A percentile compares a stretch with the other conserved stretches of the same genome.
Evolutionary conservation across 441 rosid species (phyloP).

Genomic region (Capsella rubella): DNA sequence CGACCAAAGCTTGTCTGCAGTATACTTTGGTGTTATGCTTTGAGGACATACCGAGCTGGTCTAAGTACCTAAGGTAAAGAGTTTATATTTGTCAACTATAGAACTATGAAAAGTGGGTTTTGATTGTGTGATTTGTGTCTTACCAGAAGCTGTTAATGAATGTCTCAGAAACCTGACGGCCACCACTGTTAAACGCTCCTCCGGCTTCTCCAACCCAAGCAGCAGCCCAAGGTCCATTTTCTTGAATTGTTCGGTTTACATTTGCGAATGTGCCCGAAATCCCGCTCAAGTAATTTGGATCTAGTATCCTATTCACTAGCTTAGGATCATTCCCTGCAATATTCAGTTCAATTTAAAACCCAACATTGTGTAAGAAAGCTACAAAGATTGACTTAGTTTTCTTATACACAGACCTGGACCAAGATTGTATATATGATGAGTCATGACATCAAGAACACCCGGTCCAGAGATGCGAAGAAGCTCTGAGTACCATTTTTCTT

Average conservation of each 20-base stretch:
- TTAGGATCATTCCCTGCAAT: constrained; percentile 79
- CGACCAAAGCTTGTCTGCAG: constrained; percentile 92
- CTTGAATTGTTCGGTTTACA: constrained; percentile 59
- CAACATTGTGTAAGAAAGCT: neutral
- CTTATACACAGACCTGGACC: constrained; percentile 64
- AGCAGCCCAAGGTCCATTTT: constrained; percentile 89
- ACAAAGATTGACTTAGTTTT: constrained; percentile 2
- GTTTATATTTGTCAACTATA: neutral
- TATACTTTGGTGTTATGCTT: constrained; percentile 83
- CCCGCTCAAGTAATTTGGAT: constrained; percentile 69
- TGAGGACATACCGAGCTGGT: constrained; percentile 96
- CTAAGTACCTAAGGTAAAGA: constrained; percentile 70
- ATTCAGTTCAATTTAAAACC: neutral
- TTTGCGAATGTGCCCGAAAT: constrained; percentile 60
- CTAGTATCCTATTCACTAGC: constrained; percentile 72
- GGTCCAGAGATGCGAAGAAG: constrained; percentile 82
- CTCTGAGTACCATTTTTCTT: constrained; percentile 70
- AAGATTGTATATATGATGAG: constrained; percentile 95
- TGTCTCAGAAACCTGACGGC: constrained; percentile 77
- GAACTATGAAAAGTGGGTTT: neutral
- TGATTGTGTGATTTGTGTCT: neutral
- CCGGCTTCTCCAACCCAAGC: constrained; percentile 99
- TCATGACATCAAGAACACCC: constrained; percentile 58
- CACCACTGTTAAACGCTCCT: constrained; percentile 97
- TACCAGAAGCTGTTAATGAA: constrained; percentile 96